phyloP scores from a whole-genome alignment of 1,139 yeast species.

The Candida sp. region DNA sequence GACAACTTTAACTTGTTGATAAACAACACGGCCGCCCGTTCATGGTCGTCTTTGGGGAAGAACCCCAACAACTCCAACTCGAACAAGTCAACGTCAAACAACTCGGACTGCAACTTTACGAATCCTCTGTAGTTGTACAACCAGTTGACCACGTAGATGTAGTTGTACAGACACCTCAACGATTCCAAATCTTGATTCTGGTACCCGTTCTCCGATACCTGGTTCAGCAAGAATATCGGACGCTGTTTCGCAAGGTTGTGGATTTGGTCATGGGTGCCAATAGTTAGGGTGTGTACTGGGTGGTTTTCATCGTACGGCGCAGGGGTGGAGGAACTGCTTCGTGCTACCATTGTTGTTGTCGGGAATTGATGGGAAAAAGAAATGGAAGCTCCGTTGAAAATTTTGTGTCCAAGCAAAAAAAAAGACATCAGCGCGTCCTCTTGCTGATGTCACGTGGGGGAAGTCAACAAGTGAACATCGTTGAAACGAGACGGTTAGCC shows the following conservation, averaged over 20 bases:
- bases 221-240: slow-evolving; percentile 33
- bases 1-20: slow-evolving; percentile 44
- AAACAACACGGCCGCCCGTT: slow-evolving; percentile 23
- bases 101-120: slow-evolving; percentile 46
- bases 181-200: slow-evolving; percentile 11
- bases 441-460: no score
- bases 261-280: slow-evolving; percentile 33
- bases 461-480: not conserved
- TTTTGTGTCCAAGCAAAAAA: not conserved
- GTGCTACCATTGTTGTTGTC: slow-evolving; percentile 3
- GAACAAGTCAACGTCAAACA: slow-evolving; percentile 57
- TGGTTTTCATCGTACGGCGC: slow-evolving; percentile 16
- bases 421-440: no score
- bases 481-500: no score
- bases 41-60: slow-evolving; percentile 17
- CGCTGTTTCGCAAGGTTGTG: slow-evolving; percentile 28
- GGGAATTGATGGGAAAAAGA: no score
- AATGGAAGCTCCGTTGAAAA: no score
- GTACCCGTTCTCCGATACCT: slow-evolving; percentile 10
- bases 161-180: slow-evolving; percentile 33
- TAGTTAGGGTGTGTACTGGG: slow-evolving; percentile 23
- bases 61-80: slow-evolving; percentile 55
- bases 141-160: slow-evolving; percentile 57
- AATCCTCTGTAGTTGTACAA: slow-evolving; percentile 48
- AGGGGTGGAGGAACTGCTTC: slow-evolving; percentile 11